Base-by-base conservation (phyloP, 345 rosid species). In the Turritis glabra region DNA sequence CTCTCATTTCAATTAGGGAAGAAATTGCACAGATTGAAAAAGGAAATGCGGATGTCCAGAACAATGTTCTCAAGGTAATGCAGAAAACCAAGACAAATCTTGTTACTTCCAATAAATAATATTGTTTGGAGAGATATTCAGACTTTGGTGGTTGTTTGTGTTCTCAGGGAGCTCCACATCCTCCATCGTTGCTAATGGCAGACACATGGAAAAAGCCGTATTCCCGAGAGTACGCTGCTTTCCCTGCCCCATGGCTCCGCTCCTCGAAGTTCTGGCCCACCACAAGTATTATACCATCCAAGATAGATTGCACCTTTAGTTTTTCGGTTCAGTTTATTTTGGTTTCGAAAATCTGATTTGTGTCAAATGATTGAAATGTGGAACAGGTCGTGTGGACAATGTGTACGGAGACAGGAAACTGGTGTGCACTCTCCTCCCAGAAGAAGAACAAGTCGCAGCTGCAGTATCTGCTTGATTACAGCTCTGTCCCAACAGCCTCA, bases 401-500 rank as follows among this genome's bases (percentile, higher is more conserved):
- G 98, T 96, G 33, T 92, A 96, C 46, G 98, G 99, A 29, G 99
- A 96, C 80, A 92, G 98, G 84, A 89, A 96, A 78, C 91, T 96
- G 70, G 70, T 88, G 72, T 90, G 97, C 83, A 96, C 97, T 71
- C 98, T 96, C 69, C 96, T 76, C 10, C 78, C 97, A 15, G 93
- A 79, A 3, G 99, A 96, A 80, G 98, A 92, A 78, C 82, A 77
- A 79, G 96, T 87, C 17, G 98, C 92, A 38, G 98, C 97, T 19
- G 88, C 87, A 27, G 98, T 89, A 60, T 95, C 68, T 8, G 69
- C 66, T 67, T 71, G 48, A 79, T 33, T 69, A 67, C 59, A 51
- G 57, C 26, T 64, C 74, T 60, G n/a, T 33, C 57, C 15, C 46
- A 40, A n/a, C n/a, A n/a, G n/a, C n/a, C n/a, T n/a, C n/a, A n/a